Evolutionary conservation across 495 filamentous ascomycete species (phyloP).

Genomic region (Diplogelasinospora grovesii): DNA sequence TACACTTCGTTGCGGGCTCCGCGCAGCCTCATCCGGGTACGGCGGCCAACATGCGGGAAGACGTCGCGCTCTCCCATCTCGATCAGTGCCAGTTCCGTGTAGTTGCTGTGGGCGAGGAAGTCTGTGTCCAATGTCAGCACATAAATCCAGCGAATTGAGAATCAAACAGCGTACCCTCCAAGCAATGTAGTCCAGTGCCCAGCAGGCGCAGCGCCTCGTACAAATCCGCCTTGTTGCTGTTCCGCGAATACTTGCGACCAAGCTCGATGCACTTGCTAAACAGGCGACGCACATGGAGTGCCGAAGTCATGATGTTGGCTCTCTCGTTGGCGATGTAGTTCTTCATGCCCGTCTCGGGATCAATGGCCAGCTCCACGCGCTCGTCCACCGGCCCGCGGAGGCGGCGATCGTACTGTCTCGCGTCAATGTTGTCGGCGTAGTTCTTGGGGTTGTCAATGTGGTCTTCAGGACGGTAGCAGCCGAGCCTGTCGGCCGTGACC

Average conservation of each 20-base stretch:
- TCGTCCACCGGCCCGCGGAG: conserved; percentile 81
- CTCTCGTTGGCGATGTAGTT: conserved; percentile 85
- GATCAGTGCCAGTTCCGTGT: conserved; percentile 75
- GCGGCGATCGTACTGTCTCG: conserved; percentile 68
- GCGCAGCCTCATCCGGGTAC: conserved; percentile 57
- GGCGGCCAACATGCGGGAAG: conserved; percentile 78
- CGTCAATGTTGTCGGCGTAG: conserved; percentile 82
- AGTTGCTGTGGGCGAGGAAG: conserved; percentile 88
- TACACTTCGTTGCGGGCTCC: conserved; percentile 60
- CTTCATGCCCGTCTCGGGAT: conserved; percentile 75
- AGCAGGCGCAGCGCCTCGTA: conserved; percentile 79
- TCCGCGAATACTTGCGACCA: conserved; percentile 59
- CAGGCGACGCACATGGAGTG: conserved; percentile 63
- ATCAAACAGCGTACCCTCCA: conserved; percentile 54
- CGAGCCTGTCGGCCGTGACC: conserved; percentile 77
- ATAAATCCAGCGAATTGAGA: not conserved
- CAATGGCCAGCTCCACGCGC: conserved; percentile 65
- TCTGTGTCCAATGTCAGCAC: conserved; percentile 37
- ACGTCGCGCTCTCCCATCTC: conserved; percentile 72
- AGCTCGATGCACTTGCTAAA: conserved; percentile 67
- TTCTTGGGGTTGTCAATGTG: conserved; percentile 76
- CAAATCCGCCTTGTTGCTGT: conserved; percentile 60
- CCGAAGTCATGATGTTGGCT: conserved; percentile 65
- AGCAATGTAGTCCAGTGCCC: conserved; percentile 79
- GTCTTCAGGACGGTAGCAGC: conserved; percentile 82